phyloP scores from a whole-genome alignment of 2,329 filamentous ascomycete species.

The Colletotrichum melonis region DNA sequence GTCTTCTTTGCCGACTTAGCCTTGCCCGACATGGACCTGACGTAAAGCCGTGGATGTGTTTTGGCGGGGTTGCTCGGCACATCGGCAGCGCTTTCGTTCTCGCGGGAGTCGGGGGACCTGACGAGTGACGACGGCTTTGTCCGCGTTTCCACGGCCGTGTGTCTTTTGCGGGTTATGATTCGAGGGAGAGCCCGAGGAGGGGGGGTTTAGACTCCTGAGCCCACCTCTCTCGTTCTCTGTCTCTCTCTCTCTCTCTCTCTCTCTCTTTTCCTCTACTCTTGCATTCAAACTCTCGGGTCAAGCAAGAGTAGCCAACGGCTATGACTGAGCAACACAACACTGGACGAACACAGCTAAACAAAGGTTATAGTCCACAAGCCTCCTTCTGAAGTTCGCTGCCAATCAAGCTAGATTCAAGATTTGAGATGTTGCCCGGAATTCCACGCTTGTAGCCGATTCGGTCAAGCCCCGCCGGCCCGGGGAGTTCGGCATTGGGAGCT shows the following conservation, averaged over 20 bases:
- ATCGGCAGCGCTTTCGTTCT: conserved; percentile 13
- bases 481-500: conserved; percentile 24
- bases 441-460: conserved; percentile 11
- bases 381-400: not conserved
- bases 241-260: not conserved
- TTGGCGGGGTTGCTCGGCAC: conserved; percentile 23
- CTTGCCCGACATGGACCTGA: conserved; percentile 17
- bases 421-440: not conserved
- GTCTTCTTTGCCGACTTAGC: conserved; percentile 14
- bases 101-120: not conserved
- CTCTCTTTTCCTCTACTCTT: not conserved
- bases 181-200: not conserved
- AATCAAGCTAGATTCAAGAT: not conserved
- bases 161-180: not conserved
- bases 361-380: not conserved
- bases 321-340: conserved; percentile 14
- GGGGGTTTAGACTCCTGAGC: too few relatives aligned
- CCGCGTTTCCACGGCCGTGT: not conserved
- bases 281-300: not conserved
- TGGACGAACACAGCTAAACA: conserved; percentile 21
- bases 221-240: not conserved
- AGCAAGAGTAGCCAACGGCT: not conserved
- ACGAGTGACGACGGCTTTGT: not conserved
- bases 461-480: conserved; percentile 8
- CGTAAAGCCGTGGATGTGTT: conserved; percentile 9